A percentile compares a stretch with the other conserved stretches of the same genome.
Evolutionary conservation across 2,329 filamentous ascomycete species (phyloP).

Genomic region (Tolypocladium paradoxum): DNA sequence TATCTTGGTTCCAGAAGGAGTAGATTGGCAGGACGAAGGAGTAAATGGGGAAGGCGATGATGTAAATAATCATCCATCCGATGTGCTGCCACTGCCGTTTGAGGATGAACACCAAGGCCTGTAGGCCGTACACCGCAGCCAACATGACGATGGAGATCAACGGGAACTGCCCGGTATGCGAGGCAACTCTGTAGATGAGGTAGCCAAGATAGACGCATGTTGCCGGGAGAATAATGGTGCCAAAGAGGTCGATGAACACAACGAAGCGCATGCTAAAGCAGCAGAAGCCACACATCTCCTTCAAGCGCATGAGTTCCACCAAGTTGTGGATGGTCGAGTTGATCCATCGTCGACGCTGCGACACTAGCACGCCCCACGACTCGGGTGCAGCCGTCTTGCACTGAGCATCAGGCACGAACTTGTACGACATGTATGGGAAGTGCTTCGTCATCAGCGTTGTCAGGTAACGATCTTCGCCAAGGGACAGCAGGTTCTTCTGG

Average conservation of each 20-base stretch:
- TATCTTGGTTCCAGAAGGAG: slow-evolving; percentile 99
- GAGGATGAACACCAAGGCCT: slow-evolving; percentile 90
- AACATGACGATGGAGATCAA: slow-evolving; percentile 82
- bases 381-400: slow-evolving; percentile 91
- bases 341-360: slow-evolving; percentile 98
- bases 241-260: slow-evolving; percentile 86
- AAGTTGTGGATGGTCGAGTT: slow-evolving; percentile 98
- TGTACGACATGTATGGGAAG: slow-evolving; percentile 91
- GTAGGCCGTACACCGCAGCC: slow-evolving; percentile 86
- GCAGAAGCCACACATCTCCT: slow-evolving; percentile 97
- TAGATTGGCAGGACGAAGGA: slow-evolving; percentile 86
- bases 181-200: slow-evolving; percentile 70
- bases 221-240: slow-evolving; percentile 84
- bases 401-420: slow-evolving; percentile 88
- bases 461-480: slow-evolving; percentile 93
- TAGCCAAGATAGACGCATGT: slow-evolving; percentile 81
- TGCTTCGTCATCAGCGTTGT: slow-evolving; percentile 98
- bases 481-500: slow-evolving; percentile 87
- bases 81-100: slow-evolving; percentile 98
- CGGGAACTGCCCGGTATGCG: slow-evolving; percentile 63
- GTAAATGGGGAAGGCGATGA: slow-evolving; percentile 90
- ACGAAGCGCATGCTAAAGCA: slow-evolving; percentile 97
- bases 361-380: slow-evolving; percentile 85
- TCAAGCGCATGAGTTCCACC: slow-evolving; percentile 77
- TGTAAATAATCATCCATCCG: slow-evolving; percentile 99